These are phyloP conservation scores for Lipomyces sp. DNA, from an alignment of 805 yeast species.

Conservation along the genomic window DNA sequence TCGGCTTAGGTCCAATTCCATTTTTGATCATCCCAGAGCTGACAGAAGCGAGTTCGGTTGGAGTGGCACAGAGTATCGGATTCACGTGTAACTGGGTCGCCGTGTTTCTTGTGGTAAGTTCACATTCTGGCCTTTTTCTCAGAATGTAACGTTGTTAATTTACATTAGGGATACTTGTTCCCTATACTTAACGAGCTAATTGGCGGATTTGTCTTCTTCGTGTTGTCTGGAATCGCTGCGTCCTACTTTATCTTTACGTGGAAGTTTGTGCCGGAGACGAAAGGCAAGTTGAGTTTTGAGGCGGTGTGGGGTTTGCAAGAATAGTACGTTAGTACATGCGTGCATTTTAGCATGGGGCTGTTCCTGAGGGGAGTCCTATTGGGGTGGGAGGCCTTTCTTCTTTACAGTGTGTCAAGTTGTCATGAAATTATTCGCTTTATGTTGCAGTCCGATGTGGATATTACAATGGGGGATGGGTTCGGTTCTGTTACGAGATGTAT, in stretches of 20 bases:
- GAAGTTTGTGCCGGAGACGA: constrained; percentile 72
- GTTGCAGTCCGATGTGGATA: neutral
- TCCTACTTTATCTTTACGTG: constrained; percentile 58
- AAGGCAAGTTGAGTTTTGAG: constrained; percentile 62
- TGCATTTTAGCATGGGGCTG: neutral
- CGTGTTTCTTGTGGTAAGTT: constrained; percentile 63
- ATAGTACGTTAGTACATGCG: neutral
- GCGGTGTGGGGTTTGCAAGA: constrained; percentile 63
- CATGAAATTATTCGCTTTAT: neutral
- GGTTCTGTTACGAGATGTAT: neutral
- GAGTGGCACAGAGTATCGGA: constrained; percentile 91
- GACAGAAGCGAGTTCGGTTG: constrained; percentile 78
- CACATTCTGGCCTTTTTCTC: neutral
- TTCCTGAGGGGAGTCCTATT: neutral
- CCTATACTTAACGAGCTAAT: constrained; percentile 68
- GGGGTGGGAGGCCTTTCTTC: neutral
- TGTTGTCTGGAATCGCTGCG: constrained; percentile 58
- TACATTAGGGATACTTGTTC: constrained; percentile 64
- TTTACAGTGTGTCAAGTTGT: neutral
- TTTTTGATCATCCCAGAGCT: constrained; percentile 86
- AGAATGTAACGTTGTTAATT: neutral
- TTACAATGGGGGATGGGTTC: neutral
- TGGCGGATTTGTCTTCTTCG: constrained; percentile 78
- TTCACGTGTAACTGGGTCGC: constrained; percentile 90
- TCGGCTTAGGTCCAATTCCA: constrained; percentile 96